Base-by-base conservation (phyloP, 1,139 yeast species). In the Kodamaea suecica region DNA sequence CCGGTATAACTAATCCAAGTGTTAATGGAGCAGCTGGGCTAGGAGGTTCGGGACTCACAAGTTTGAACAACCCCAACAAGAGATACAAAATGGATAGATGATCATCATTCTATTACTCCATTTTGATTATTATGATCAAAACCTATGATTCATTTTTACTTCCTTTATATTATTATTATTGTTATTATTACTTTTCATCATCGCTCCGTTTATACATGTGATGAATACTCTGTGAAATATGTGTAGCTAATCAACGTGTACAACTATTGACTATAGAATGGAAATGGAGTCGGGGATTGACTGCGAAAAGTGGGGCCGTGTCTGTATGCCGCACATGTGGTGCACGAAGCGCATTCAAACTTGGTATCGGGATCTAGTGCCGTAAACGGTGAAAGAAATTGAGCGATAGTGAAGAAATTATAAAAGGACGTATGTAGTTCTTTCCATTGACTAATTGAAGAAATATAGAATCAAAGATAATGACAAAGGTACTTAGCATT, bases 401-500 rank as follows among this genome's bases (percentile, higher is more conserved):
- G n/a, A n/a, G n/a, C n/a, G n/a, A n/a, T n/a, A n/a, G n/a, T n/a
- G n/a, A n/a, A n/a, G n/a, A n/a, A n/a, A n/a, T n/a, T n/a, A n/a
- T n/a, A n/a, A n/a, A n/a, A n/a, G n/a, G n/a, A n/a, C n/a, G n/a
- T n/a, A n/a, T n/a, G n/a, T n/a, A n/a, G n/a, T n/a, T n/a, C n/a
- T n/a, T n/a, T n/a, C n/a, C n/a, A n/a, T n/a, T n/a, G n/a, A n/a
- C n/a, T n/a, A n/a, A n/a, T n/a, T n/a, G n/a, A n/a, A n/a, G n/a
- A n/a, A n/a, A n/a, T n/a, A n/a, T n/a, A n/a, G n/a, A n/a, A n/a
- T n/a, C n/a, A n/a, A n/a, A n/a, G n/a, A n/a, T n/a, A n/a, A n/a
- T 48, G 43, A 41, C 62, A 4, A 70, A 69, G 34, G 61, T 77
- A 3, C 63, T 80, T 20, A 56, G 77, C n/a, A 66, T 81, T 23